Conservation (phyloP, 768 basidiomycete genomes). For the Russula earlei region DNA sequence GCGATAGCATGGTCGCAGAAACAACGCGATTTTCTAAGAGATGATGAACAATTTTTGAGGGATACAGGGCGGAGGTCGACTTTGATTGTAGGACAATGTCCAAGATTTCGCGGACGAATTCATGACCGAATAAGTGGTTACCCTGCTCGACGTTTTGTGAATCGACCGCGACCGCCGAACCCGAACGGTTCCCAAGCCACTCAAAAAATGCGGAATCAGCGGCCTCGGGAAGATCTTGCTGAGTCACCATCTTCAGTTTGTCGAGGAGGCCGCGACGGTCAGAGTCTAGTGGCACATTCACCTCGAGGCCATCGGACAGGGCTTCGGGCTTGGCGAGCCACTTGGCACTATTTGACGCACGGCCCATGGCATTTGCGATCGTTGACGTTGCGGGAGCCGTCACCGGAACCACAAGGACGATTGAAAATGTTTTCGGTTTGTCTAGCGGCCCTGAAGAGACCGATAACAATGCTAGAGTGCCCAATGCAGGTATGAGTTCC, state of each 20-base stretch:
- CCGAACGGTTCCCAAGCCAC: conserved; percentile 36
- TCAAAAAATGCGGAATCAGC: conserved; percentile 54
- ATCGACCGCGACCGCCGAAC: neutral
- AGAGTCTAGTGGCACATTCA: conserved; percentile 17
- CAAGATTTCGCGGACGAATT: conserved; percentile 53
- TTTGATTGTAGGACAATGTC: conserved; percentile 38
- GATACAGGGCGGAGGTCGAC: conserved; percentile 31
- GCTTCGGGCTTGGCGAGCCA: conserved; percentile 35
- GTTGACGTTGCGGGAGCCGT: conserved; percentile 45
- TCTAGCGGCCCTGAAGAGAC: conserved; percentile 31
- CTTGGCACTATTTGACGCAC: conserved; percentile 31
- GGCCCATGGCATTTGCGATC: conserved; percentile 55
- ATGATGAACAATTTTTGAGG: conserved; percentile 45
- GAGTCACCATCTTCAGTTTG: conserved; percentile 33
- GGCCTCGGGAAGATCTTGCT: conserved; percentile 35
- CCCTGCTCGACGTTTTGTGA: neutral
- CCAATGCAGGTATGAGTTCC: conserved; percentile 27
- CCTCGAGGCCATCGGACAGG: conserved; percentile 1
- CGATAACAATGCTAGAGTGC: conserved; percentile 44
- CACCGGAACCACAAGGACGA: conserved; percentile 51
- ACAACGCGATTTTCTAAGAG: conserved; percentile 51
- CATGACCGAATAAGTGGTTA: conserved; percentile 29
- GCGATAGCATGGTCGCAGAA: conserved; percentile 51
- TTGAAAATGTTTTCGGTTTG: conserved; percentile 31
- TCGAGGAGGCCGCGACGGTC: conserved; percentile 29